Conservation (phyloP, 2,329 filamentous ascomycete genomes). For the Colletotrichum siamense region DNA sequence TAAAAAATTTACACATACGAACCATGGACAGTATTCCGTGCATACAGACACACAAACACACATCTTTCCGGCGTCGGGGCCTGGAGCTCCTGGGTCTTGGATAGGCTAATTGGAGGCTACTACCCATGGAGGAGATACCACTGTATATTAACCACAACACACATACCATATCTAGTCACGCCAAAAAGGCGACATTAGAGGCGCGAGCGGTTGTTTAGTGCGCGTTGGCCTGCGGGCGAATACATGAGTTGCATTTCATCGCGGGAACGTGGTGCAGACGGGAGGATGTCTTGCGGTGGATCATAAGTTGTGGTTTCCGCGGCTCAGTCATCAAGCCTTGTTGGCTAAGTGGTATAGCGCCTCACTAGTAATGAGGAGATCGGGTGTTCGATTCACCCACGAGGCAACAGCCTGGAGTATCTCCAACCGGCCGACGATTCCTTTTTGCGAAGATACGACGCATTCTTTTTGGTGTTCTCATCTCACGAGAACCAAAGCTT, state of each 20-base stretch:
- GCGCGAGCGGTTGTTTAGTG: background rate
- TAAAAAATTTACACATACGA: background rate
- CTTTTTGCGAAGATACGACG: background rate
- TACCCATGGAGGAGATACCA: constrained; percentile 15
- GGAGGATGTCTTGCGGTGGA: background rate
- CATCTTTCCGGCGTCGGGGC: background rate
- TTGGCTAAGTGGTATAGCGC: constrained; percentile 26
- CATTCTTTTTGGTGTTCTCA: background rate
- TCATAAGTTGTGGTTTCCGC: background rate
- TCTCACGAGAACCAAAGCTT: background rate
- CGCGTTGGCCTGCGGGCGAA: background rate
- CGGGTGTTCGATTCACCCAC: constrained; percentile 24
- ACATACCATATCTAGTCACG: background rate
- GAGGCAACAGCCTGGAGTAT: background rate
- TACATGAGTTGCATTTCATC: background rate
- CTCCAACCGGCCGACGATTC: background rate
- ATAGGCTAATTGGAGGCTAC: background rate
- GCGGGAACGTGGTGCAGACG: background rate
- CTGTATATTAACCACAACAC: constrained; percentile 4
- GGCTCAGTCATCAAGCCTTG: background rate
- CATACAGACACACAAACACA: background rate
- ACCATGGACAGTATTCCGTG: background rate
- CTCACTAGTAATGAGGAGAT: constrained; percentile 27
- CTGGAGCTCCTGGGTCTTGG: constrained; percentile 12
- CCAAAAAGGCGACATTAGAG: background rate